Evolutionary conservation across 2,329 filamentous ascomycete genomes (phyloP), one percentile per base, ranked within the genome.

Genomic region (Bipolaris oryzae): DNA sequence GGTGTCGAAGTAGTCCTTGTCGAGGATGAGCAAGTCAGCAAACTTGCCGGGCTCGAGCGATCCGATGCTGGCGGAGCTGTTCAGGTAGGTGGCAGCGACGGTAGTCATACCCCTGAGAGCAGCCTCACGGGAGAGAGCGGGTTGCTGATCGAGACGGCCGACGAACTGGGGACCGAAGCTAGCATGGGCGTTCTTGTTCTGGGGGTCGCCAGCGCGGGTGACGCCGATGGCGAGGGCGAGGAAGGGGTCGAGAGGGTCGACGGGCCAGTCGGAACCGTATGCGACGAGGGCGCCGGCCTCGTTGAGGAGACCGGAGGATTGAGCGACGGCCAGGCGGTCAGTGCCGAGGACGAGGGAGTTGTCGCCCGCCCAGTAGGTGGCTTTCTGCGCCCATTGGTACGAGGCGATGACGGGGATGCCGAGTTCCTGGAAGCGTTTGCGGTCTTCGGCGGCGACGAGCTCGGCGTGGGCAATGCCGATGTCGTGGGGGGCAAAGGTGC

Each of bases 191-290:
- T 53, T 45, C 20, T 25, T 45, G 42, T 53, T 53, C 31, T 46
- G 28, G 9, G 50, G 50, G 16, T 53, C 50, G 20, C 50, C 50
- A 11, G 39, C 13, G n/a, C 50, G 50, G 18, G 34, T 41, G 7
- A 53, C 50, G 11, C 41, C 50, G 31, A 53, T 31, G n/a, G 41
- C 28, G 33, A 53, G 50, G 21, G 50, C 50, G 23, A 53, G 42
- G 34, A 53, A 53, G 11, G 50, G 41, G 16, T 53, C 50, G 31
- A 46, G 41, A 15, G 50, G 50, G 31, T 53, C 50, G 6, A 53
- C 42, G 7, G 50, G 50, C 50, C 50, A 53, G 31, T 53, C 50
- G 5, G 41, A 46, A n/a, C 50, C 50, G 50, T 53, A 53, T 31
- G 50, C 28, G n/a, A 53, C 20, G 5, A 46, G 41, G 7, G 41